These are phyloP conservation scores for Akanthomyces muscarius DNA, from an alignment of 2,329 filamentous ascomycete species.

Conservation along the genomic window DNA sequence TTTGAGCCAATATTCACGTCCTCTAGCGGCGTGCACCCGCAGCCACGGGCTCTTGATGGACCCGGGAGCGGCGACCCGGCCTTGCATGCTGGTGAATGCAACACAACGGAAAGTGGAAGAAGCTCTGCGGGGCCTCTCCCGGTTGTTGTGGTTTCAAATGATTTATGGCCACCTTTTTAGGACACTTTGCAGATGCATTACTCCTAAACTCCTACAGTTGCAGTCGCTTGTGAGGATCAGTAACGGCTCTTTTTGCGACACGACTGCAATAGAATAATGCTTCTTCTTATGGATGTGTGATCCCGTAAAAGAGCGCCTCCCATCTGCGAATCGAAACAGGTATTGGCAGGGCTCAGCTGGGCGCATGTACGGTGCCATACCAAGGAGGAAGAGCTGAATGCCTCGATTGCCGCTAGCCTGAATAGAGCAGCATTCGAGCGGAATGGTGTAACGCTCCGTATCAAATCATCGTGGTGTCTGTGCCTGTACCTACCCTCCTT, in stretches of 20 bases:
- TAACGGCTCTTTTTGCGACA: neutral
- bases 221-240: neutral
- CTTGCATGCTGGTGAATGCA: neutral
- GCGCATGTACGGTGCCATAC: neutral
- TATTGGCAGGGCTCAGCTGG: neutral
- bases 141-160: neutral
- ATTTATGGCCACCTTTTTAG: neutral
- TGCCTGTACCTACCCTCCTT: neutral
- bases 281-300: too few relatives aligned
- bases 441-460: neutral
- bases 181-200: neutral
- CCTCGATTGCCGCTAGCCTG: neutral
- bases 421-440: neutral
- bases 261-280: neutral
- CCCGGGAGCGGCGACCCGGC: neutral
- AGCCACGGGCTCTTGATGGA: neutral
- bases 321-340: too few relatives aligned
- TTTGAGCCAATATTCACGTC: constrained; percentile 1
- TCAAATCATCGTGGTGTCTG: neutral
- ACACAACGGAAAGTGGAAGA: neutral
- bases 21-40: neutral
- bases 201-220: neutral
- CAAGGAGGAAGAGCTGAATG: constrained; percentile 1
- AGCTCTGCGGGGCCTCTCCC: neutral
- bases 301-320: too few relatives aligned